Base-by-base conservation (phyloP, 2,329 filamentous ascomycete genomes). In the Aspergillus aculeatus region DNA sequence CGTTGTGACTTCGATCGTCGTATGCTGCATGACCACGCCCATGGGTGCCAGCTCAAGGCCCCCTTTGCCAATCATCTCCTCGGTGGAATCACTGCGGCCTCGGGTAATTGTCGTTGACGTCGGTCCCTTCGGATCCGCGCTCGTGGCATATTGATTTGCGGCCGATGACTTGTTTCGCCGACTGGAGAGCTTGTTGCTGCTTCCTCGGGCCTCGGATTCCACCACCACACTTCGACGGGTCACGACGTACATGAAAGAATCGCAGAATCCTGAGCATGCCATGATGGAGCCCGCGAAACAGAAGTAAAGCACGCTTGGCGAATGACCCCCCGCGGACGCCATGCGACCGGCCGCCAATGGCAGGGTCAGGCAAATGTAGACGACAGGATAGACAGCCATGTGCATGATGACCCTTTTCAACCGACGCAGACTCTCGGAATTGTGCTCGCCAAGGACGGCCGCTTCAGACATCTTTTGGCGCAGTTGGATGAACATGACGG, bases 31-130 rank as follows among this genome's bases (percentile, higher is more conserved):
- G 24, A 55, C 53, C 24, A 55, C 53, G 12, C 53, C 53, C 53
- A 55, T 55, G 41, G 53, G 53, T 2, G 53, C n/a, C 53, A 55
- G 16, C 53, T 55, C 53, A 26, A 55, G n/a, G 12, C 53, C 53
- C 2, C 23, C 41, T 26, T 55, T 55, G 53, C 53, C 53, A 35
- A 55, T 55, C 53, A 55, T 55, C 44, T 55, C 53, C 26, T 55
- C 53, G 5, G 53, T 55, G 14, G 53, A 55, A 16, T 55, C 53
- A 35, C 53, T 55, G 12, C 53, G 53, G 10, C 53, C 53, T 5
- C 53, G 53, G 11, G 53, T 47, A 16, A 55, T 55, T 12, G 44
- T 55, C 23, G 53, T 55, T 29, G 41, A 47, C n/a, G 53, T 55
- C 4, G 53, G 53, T 9, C 53, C 53, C 16, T 48, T 48, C 41